Percentiles rank a stretch among this genome's conserved stretches.
phyloP scores from a whole-genome alignment of 108 stramenopile genomes.

The Parietichytrium sp. region DNA sequence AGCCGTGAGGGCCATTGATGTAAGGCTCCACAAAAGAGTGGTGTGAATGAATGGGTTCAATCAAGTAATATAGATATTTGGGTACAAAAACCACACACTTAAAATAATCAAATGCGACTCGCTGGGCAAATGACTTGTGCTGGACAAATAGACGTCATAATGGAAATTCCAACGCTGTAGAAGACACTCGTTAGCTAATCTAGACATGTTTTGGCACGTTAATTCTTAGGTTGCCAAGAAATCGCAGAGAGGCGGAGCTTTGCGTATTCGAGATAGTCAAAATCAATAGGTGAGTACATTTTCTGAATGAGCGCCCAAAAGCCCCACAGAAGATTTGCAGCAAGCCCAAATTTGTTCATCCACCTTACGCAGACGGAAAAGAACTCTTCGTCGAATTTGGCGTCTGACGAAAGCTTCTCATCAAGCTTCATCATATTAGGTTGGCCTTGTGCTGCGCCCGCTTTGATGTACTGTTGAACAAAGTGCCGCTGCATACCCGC shows the following conservation, averaged over 20 bases:
- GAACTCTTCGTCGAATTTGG: neutral
- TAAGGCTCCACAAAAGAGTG: too few relatives aligned
- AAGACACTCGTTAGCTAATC: too few relatives aligned
- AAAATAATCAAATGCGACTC: too few relatives aligned
- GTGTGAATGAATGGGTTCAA: too few relatives aligned
- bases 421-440: neutral
- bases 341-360: slow-evolving; percentile 42
- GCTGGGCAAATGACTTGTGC: too few relatives aligned
- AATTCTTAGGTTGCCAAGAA: neutral
- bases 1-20: too few relatives aligned
- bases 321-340: slow-evolving; percentile 53
- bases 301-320: slow-evolving; percentile 54
- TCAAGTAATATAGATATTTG: too few relatives aligned
- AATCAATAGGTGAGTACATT: slow-evolving; percentile 51
- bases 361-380: neutral
- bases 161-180: too few relatives aligned
- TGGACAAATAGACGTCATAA: too few relatives aligned
- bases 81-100: too few relatives aligned
- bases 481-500: neutral
- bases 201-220: too few relatives aligned
- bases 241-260: slow-evolving; percentile 26
- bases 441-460: neutral
- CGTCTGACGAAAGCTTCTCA: neutral
- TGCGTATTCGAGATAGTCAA: slow-evolving; percentile 55
- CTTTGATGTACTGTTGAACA: neutral